Evolutionary conservation across 148 eudicot species (phyloP).

Genomic region (Vaccinium corymbosum): DNA sequence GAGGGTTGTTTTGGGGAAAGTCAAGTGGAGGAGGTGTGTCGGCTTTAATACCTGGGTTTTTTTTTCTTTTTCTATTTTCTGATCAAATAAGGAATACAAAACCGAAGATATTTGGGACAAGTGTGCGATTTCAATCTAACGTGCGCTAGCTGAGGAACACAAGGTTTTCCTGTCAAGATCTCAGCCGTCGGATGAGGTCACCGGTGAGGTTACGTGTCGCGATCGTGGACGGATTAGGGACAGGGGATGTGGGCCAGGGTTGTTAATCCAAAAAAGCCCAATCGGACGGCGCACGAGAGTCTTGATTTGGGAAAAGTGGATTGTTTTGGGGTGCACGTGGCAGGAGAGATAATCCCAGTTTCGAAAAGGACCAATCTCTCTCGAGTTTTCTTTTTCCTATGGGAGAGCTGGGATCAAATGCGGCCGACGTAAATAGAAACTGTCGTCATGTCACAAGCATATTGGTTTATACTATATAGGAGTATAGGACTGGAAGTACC

Average conservation of each 20-base stretch:
- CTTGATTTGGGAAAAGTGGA: neutral
- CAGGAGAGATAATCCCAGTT: neutral
- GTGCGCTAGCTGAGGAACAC: conserved; percentile 8
- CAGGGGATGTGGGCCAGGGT: neutral
- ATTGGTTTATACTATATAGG: too few species aligned
- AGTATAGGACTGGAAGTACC: too few species aligned
- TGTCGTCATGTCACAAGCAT: too few species aligned
- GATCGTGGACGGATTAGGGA: neutral
- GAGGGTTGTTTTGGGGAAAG: conserved; percentile 22
- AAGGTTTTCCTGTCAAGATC: conserved; percentile 18
- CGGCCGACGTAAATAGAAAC: neutral
- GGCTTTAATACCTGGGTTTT: neutral
- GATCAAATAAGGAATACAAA: too few species aligned
- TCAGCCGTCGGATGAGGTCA: conserved; percentile 29
- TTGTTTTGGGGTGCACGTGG: neutral
- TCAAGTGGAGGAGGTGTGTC: conserved; percentile 1
- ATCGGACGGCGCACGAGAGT: conserved; percentile 1
- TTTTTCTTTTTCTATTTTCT: neutral
- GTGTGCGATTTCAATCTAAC: conserved; percentile 13
- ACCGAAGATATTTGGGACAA: conserved; percentile 13
- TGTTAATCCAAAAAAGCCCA: neutral
- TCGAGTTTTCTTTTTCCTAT: neutral
- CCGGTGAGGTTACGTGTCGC: conserved; percentile 11
- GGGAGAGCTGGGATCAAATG: conserved; percentile 6
- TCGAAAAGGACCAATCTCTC: neutral